Evolutionary conservation across 2,329 filamentous ascomycete genomes (phyloP).

Genomic region (Davidsoniella eucalypti): DNA sequence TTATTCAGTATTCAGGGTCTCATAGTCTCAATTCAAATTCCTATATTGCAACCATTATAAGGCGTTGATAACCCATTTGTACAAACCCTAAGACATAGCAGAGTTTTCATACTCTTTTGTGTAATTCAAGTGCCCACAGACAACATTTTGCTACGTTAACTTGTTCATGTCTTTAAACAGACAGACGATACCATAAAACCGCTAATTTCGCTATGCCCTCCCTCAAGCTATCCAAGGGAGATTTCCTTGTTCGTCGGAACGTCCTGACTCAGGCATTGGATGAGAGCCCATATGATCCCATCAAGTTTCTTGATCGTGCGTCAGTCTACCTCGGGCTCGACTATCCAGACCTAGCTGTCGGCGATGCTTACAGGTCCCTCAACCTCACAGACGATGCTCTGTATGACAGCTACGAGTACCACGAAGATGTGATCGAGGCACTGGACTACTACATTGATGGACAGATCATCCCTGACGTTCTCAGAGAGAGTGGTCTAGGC

Average conservation of each 20-base stretch:
- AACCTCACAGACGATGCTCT: conserved; percentile 66
- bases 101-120: not conserved
- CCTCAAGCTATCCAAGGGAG: not conserved
- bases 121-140: not conserved
- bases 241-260: conserved; percentile 36
- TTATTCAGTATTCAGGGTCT: no score
- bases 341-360: conserved; percentile 78
- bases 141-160: not conserved
- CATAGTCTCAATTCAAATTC: no score
- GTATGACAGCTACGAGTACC: conserved; percentile 70
- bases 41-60: no score
- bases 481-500: conserved; percentile 28
- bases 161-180: no score
- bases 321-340: conserved; percentile 54
- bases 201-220: not conserved
- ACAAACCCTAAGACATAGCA: no score
- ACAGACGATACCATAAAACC: not conserved
- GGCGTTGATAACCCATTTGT: no score
- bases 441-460: conserved; percentile 23
- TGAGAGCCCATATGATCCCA: conserved; percentile 40
- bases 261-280: conserved; percentile 38
- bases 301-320: conserved; percentile 54
- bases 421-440: conserved; percentile 46
- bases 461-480: conserved; percentile 26
- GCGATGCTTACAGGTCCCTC: conserved; percentile 83